Conservation (phyloP, 2,329 filamentous ascomycete species). For the Epicoccum sorghinum region DNA sequence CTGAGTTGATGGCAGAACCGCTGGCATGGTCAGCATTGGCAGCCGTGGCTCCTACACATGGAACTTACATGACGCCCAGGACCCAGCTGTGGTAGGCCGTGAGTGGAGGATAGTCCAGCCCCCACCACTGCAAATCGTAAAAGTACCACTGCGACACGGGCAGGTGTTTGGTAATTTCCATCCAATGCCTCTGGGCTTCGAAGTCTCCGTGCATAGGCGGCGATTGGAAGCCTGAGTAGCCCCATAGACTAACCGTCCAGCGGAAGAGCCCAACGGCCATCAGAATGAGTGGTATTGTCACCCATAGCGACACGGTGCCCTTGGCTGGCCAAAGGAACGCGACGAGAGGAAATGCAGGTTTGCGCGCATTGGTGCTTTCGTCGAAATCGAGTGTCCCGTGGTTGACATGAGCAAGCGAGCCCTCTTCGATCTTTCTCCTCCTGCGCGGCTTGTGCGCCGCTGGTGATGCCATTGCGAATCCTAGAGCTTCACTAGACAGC, state of each 20-base stretch:
- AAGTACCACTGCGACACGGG: slow-evolving; percentile 97
- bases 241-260: slow-evolving; percentile 92
- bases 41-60: background rate
- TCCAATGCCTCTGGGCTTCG: slow-evolving; percentile 98
- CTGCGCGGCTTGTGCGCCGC: slow-evolving; percentile 50
- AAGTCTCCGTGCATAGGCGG: slow-evolving; percentile 97
- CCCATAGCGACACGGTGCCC: slow-evolving; percentile 86
- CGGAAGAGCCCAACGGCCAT: slow-evolving; percentile 92
- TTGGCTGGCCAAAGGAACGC: slow-evolving; percentile 95
- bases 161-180: slow-evolving; percentile 91
- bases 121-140: slow-evolving; percentile 96
- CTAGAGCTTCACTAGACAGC: slow-evolving; percentile 4
- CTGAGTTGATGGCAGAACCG: slow-evolving; percentile 75
- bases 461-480: slow-evolving; percentile 39
- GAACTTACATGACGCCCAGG: slow-evolving; percentile 75
- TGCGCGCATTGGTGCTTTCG: slow-evolving; percentile 52
- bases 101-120: slow-evolving; percentile 94
- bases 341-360: slow-evolving; percentile 84
- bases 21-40: slow-evolving; percentile 44
- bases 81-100: slow-evolving; percentile 98
- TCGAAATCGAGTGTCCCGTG: slow-evolving; percentile 55
- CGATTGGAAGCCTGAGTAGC: slow-evolving; percentile 84
- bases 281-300: slow-evolving; percentile 82
- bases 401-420: slow-evolving; percentile 46
- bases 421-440: slow-evolving; percentile 51